A percentile compares a stretch with the other conserved stretches of the same genome.
Evolutionary conservation across 768 basidiomycete genomes (phyloP).

Genomic region (Amanita pallidorosea): DNA sequence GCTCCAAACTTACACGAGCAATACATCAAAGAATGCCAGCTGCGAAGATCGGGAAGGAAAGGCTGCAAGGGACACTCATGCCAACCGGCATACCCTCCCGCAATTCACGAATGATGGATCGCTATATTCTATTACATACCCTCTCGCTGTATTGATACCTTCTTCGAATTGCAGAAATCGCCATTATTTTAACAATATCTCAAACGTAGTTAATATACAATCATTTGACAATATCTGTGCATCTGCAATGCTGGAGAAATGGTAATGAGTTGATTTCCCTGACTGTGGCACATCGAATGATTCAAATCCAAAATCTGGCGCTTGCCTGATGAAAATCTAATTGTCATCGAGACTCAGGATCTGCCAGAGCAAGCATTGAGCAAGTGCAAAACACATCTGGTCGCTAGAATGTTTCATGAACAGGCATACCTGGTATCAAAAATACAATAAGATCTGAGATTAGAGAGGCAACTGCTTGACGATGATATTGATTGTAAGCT

Average conservation of each 20-base stretch:
- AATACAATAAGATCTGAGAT: not conserved
- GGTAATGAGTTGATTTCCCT: no score
- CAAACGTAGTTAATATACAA: not conserved
- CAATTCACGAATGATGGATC: not conserved
- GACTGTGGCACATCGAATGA: no score
- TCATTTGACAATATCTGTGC: no score
- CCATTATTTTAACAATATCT: not conserved
- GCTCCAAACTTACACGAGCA: no score
- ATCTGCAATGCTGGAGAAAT: no score
- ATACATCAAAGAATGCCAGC: not conserved
- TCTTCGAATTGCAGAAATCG: not conserved
- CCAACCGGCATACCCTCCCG: not conserved
- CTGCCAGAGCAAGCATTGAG: not conserved
- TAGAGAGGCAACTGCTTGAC: not conserved
- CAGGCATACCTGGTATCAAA: no score
- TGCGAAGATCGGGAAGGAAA: not conserved
- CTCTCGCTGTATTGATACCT: conserved; percentile 1
- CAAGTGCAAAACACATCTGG: conserved; percentile 10
- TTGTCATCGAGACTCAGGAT: not conserved
- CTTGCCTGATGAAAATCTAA: not conserved
- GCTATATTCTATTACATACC: not conserved
- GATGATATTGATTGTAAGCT: not conserved
- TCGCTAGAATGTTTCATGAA: no score
- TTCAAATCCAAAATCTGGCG: no score
- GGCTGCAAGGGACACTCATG: not conserved